phyloP scores from a whole-genome alignment of 495 filamentous ascomycete genomes.

The Astrothelium subdiscretum region DNA sequence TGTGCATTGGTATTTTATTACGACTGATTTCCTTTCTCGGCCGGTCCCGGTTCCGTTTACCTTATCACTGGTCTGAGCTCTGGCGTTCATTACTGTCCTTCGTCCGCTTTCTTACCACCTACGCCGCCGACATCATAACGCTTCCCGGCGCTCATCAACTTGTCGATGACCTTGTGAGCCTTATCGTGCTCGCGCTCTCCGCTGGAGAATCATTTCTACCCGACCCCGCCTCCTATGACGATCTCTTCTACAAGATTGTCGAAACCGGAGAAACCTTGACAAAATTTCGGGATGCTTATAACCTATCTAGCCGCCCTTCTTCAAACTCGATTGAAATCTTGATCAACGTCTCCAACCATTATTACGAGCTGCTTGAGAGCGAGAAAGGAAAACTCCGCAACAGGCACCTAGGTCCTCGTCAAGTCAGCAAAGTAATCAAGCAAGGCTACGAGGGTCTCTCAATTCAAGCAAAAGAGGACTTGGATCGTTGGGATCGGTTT shows the following conservation, averaged over 20 bases:
- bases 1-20: conserved; percentile 28
- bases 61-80: conserved; percentile 92
- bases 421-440: conserved; percentile 86
- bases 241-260: conserved; percentile 95
- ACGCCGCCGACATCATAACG: conserved; percentile 59
- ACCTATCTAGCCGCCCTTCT: conserved; percentile 38
- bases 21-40: conserved; percentile 48
- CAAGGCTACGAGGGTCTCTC: conserved; percentile 89
- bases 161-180: conserved; percentile 63
- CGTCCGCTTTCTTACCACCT: conserved; percentile 81
- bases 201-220: conserved; percentile 89
- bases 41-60: conserved; percentile 34
- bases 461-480: conserved; percentile 70
- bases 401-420: conserved; percentile 60
- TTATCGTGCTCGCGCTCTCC: conserved; percentile 79
- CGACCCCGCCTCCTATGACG: conserved; percentile 77
- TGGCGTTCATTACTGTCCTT: conserved; percentile 84
- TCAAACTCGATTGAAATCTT: conserved; percentile 62
- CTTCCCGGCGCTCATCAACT: conserved; percentile 47
- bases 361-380: conserved; percentile 64
- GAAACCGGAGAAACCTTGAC: conserved; percentile 75
- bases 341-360: conserved; percentile 75
- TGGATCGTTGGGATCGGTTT: conserved; percentile 66
- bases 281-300: conserved; percentile 72
- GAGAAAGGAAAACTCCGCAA: conserved; percentile 36